A percentile compares a stretch with the other conserved stretches of the same genome.
Evolutionary conservation across 352 stramenopile species (phyloP).

Genomic region (Plasmopara muralis): DNA sequence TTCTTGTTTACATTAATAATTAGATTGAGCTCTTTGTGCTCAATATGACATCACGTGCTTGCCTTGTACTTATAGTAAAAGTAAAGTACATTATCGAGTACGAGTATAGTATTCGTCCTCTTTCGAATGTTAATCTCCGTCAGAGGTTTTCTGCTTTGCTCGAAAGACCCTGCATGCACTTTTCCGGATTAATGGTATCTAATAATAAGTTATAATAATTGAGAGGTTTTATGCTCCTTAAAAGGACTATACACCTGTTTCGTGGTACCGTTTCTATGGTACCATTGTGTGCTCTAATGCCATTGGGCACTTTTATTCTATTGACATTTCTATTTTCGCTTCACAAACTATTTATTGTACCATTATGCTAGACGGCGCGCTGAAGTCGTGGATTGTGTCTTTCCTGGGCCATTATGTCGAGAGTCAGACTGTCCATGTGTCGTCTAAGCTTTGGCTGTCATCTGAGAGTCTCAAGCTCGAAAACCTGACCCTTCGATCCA

Average conservation of each 20-base stretch:
- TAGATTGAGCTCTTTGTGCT: too few relatives aligned
- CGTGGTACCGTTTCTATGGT: neutral
- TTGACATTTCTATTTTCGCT: slow-evolving; percentile 6
- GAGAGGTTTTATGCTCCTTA: neutral
- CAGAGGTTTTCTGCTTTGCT: too few relatives aligned
- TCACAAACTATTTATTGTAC: slow-evolving; percentile 22
- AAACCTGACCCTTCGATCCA: slow-evolving; percentile 79
- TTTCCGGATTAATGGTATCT: too few relatives aligned
- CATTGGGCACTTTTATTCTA: slow-evolving; percentile 22
- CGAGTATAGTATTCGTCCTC: neutral
- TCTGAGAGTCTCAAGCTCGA: slow-evolving; percentile 85
- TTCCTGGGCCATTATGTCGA: slow-evolving; percentile 87
- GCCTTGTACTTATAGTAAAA: too few relatives aligned
- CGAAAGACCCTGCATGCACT: too few relatives aligned
- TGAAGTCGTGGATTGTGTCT: slow-evolving; percentile 84
- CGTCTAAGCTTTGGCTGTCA: slow-evolving; percentile 83
- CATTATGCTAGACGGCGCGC: slow-evolving; percentile 75
- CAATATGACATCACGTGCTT: too few relatives aligned
- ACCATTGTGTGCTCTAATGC: neutral
- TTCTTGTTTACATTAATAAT: too few relatives aligned
- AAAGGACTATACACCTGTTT: neutral
- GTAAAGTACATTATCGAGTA: too few relatives aligned
- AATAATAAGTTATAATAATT: too few relatives aligned
- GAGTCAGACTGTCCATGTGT: slow-evolving; percentile 77
- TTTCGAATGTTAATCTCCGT: neutral